Evolutionary conservation across 2,329 filamentous ascomycete species (phyloP), one percentile per base, ranked within the genome.

Genomic region (Fusarium dimerum): DNA sequence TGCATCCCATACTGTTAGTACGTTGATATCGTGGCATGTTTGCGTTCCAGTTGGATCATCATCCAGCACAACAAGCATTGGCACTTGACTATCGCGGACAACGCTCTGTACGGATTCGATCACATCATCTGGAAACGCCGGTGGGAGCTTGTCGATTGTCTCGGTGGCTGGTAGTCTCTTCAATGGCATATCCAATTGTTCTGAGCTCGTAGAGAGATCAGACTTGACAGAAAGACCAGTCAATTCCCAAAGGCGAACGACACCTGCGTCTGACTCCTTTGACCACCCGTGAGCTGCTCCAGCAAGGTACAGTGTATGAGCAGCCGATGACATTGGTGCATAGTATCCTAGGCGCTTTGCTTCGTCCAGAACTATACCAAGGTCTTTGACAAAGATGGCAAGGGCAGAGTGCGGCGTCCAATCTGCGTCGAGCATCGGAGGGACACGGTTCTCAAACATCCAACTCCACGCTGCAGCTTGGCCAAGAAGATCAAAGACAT

Each of bases 41-140:
- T 84, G 81, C 0, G 81, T 84, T n/a, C 81, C 80, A 1, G 81
- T 84, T 32, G 81, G 80, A 50, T 84, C 80, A 52, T 84, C 81
- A 48, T 83, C 80, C 6, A 79, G 70, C 1, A 71, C 70, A 5
- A 79, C 69, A 13, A 74, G 68, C 8, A 69, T 62, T 12, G 70
- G 69, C 5, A 66, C 60, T 3, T 64, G 45, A 12, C 57, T 53
- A 17, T 47, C 55, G 18, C 52, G 39, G 9, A 67, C 60, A 2
- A 56, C 54, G 2, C 43, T 46, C 17, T 50, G 54, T 3, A 63
- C 59, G 10, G 57, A 58, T 15, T 48, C 42, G 11, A 68, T 50
- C 1, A 68, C 57, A 12, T 66, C 61, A 5, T 29, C 44, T 2
- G 48, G 11, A 26, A 65, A 61, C 13, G 63, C 65, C 1, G 52